Conservation (phyloP, 192 early-diverging fungal species). For the Umbelopsis sp. region DNA sequence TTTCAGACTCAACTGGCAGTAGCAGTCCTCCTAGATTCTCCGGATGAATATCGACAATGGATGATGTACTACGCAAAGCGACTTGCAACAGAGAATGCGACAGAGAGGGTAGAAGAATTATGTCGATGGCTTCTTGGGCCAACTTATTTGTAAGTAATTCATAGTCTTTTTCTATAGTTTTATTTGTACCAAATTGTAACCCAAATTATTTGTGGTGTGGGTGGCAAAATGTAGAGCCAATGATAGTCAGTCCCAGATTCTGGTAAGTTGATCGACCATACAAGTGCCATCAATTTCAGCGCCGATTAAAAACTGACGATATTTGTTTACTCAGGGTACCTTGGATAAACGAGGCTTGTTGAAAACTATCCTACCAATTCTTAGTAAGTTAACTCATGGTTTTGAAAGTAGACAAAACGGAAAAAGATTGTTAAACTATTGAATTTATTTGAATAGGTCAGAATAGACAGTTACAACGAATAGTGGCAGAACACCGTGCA, state of each 20-base stretch:
- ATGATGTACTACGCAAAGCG: constrained; percentile 64
- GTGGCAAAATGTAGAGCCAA: not conserved
- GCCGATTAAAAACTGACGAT: constrained; percentile 19
- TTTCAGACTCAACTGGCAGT: constrained; percentile 57
- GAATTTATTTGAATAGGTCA: constrained; percentile 34
- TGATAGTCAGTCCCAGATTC: not conserved
- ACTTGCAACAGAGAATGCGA: constrained; percentile 63
- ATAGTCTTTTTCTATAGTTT: not conserved
- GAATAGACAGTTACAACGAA: constrained; percentile 65
- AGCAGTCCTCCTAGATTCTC: constrained; percentile 50
- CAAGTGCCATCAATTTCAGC: constrained; percentile 23
- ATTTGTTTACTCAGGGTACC: constrained; percentile 38
- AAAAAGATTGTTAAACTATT: not conserved
- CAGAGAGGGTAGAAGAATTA: constrained; percentile 64
- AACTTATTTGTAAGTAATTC: constrained; percentile 42
- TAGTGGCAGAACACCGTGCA: constrained; percentile 54
- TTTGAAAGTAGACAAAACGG: too few species aligned
- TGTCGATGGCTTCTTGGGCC: constrained; percentile 68
- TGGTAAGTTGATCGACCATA: constrained; percentile 26
- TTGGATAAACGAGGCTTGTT: constrained; percentile 67
- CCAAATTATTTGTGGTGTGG: not conserved
- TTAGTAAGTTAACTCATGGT: constrained; percentile 44
- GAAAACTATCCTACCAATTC: constrained; percentile 62
- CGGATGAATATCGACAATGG: constrained; percentile 63
- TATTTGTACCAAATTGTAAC: not conserved